phyloP scores from a whole-genome alignment of 495 filamentous ascomycete species.

The Penicillium riverlandense region DNA sequence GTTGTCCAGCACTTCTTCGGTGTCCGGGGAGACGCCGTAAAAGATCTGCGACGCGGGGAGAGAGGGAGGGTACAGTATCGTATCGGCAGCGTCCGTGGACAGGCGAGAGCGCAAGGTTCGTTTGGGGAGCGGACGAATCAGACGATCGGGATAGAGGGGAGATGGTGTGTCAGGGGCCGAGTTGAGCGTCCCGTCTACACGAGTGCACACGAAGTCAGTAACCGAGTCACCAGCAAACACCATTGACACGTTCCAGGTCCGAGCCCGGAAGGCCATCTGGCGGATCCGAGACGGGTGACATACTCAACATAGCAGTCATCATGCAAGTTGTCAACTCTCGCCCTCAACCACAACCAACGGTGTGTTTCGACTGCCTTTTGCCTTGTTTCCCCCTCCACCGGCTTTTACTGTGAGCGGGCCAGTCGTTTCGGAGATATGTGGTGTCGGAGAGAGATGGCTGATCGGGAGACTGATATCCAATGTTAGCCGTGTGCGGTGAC shows the following conservation, averaged over 20 bases:
- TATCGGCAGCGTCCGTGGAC: conserved; percentile 72
- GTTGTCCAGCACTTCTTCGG: conserved; percentile 32
- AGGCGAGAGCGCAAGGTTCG: conserved; percentile 78
- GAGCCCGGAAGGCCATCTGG: conserved; percentile 1
- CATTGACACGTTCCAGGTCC: conserved; percentile 7
- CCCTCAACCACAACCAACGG: conserved; percentile 25
- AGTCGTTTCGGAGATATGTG: conserved; percentile 2
- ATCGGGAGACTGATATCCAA: conserved; percentile 1
- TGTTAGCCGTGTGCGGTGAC: not conserved
- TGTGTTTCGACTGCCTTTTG: conserved; percentile 5
- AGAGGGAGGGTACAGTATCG: conserved; percentile 71
- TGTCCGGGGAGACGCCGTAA: conserved; percentile 57
- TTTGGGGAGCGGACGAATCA: conserved; percentile 90
- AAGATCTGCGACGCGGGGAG: conserved; percentile 65
- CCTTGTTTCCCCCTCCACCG: conserved; percentile 15
- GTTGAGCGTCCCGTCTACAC: conserved; percentile 43
- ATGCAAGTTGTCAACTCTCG: conserved; percentile 27
- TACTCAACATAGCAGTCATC: conserved; percentile 46
- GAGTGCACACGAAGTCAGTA: conserved; percentile 34
- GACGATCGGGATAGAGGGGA: conserved; percentile 73
- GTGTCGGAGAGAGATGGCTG: not conserved
- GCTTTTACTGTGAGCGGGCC: conserved; percentile 4
- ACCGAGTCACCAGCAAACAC: conserved; percentile 26
- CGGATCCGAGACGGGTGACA: conserved; percentile 19
- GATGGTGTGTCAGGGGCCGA: conserved; percentile 68